phyloP scores from a whole-genome alignment of 78 protist genomes.

The Pigoraptor vietnamica region DNA sequence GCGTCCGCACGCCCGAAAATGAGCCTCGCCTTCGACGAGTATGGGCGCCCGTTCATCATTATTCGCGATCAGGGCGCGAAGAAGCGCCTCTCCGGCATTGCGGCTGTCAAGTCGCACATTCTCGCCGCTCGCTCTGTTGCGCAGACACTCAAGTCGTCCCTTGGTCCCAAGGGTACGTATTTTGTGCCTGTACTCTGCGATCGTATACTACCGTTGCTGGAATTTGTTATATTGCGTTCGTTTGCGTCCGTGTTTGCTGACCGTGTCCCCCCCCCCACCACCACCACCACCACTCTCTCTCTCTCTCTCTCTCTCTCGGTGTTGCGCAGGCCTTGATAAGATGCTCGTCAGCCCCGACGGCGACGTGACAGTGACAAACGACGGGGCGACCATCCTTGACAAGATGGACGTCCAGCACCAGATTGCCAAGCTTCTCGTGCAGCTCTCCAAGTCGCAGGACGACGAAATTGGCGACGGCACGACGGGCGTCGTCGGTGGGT shows the following conservation, averaged over 20 bases:
- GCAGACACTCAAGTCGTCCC: slow-evolving; percentile 83
- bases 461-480: slow-evolving; percentile 99
- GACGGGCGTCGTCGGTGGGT: slow-evolving; percentile 92
- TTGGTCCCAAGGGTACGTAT: slow-evolving; percentile 88
- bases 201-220: too few species aligned
- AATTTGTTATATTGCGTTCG: too few species aligned
- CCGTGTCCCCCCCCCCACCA: too few species aligned
- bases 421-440: slow-evolving; percentile 96
- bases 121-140: slow-evolving; percentile 91
- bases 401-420: slow-evolving; percentile 91
- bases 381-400: slow-evolving; percentile 97
- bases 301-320: not conserved
- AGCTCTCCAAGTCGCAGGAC: slow-evolving; percentile 96
- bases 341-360: slow-evolving; percentile 94
- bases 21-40: slow-evolving; percentile 88
- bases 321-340: slow-evolving; percentile 91
- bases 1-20: not conserved
- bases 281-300: not conserved
- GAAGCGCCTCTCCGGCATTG: slow-evolving; percentile 85
- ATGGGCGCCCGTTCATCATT: slow-evolving; percentile 95
- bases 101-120: slow-evolving; percentile 94
- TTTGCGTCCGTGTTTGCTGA: too few species aligned
- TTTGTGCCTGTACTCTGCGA: too few species aligned
- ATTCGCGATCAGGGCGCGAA: slow-evolving; percentile 85
- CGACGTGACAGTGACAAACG: slow-evolving; percentile 96